Base-by-base conservation (phyloP, 352 stramenopile genomes). In the Globisporangium acanthophoron region DNA sequence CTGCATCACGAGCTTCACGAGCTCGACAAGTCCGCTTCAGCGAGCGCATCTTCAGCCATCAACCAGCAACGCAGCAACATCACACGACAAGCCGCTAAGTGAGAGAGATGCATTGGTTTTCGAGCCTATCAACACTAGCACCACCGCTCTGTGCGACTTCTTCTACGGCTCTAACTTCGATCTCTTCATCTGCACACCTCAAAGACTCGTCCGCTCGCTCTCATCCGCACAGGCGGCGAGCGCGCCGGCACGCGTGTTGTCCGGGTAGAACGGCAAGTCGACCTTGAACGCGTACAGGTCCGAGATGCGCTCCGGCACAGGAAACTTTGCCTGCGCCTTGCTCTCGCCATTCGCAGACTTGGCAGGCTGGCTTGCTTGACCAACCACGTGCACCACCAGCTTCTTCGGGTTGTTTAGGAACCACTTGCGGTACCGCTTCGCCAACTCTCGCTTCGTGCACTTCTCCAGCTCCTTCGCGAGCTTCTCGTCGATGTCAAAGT, bases 391-490 rank as follows among this genome's bases (percentile, higher is more conserved):
- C 21, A 90, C 59, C 21, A 70, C 58, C 21, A 92, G 66, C 56
- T 92, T 92, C 58, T 78, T 79, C 7, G 80, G 75, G n/a, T 54
- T 64, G 51, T 80, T 58, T 15, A 92, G 62, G 41, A 92, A 85
- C 64, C 78, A 87, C 48, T 78, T 59, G 18, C 69, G 73, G 62
- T 90, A 93, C 31, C 76, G 67, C 29, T 74, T 60, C 43, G 78
- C 48, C 55, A 93, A 70, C 61, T 91, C 76, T 20, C 65, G 69
- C 59, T 91, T 88, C n/a, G 71, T 88, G 44, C 76, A 65, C 31
- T 66, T 80, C 59, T 92, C 71, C 41, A 93, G 67, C 63, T 88
- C 78, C 31, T 74, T 88, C 8, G 80, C 83, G 33, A 94, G 71
- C 33, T 81, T 67, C 52, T 72, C 71, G 57, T 92, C 78, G 39